Percentiles rank a stretch among this genome's conserved stretches.
phyloP scores from a whole-genome alignment of 441 rosid genomes.

The Viola pubescens region DNA sequence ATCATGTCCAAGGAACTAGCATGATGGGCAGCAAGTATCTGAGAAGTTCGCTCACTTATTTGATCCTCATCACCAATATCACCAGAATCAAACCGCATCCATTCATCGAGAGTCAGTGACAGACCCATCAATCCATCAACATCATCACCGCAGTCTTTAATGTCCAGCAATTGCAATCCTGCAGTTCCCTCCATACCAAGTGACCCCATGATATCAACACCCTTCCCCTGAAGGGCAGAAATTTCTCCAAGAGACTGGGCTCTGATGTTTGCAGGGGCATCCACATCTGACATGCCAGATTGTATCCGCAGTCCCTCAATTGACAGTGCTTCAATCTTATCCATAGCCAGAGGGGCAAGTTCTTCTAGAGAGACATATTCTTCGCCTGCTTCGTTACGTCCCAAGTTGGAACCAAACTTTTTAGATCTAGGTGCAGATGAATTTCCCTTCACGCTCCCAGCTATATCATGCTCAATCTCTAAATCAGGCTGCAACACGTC shows the following conservation, averaged over 20 bases:
- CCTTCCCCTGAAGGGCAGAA: conserved; percentile 65
- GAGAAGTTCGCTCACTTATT: conserved; percentile 74
- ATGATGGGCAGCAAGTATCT: conserved; percentile 87
- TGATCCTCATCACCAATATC: conserved; percentile 64
- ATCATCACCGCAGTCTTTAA: conserved; percentile 47
- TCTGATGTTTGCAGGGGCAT: conserved; percentile 66
- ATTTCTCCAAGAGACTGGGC: conserved; percentile 55
- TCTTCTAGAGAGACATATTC: conserved; percentile 86
- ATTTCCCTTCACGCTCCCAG: conserved; percentile 30
- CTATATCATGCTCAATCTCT: conserved; percentile 29
- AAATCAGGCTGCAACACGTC: conserved; percentile 32
- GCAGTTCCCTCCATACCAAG: conserved; percentile 75
- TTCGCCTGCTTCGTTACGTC: conserved; percentile 31
- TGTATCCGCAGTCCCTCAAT: conserved; percentile 89
- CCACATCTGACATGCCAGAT: conserved; percentile 65
- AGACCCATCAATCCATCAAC: conserved; percentile 81
- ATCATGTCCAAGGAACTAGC: conserved; percentile 61
- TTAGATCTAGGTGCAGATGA: conserved; percentile 34
- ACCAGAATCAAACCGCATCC: conserved; percentile 92
- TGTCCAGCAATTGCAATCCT: conserved; percentile 69
- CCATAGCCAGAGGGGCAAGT: conserved; percentile 92
- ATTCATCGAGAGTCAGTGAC: conserved; percentile 83
- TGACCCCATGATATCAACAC: conserved; percentile 39
- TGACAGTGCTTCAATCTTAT: conserved; percentile 92
- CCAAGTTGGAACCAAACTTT: conserved; percentile 29